Conservation (phyloP, 352 stramenopile species). For the Phytophthora capsici region DNA sequence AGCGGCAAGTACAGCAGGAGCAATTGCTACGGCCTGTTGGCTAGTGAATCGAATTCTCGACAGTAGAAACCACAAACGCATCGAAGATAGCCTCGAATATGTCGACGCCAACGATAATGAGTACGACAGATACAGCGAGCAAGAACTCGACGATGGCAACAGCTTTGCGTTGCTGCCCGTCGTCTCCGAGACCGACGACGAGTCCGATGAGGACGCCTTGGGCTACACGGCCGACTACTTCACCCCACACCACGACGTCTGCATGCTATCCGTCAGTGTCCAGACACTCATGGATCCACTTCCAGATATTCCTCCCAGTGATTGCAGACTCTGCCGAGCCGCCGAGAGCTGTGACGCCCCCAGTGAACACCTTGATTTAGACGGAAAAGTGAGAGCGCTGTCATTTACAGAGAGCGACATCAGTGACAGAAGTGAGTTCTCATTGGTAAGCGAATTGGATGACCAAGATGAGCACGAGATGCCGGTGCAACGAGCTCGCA, state of each 20-base stretch:
- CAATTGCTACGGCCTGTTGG: conserved; percentile 26
- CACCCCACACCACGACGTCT: conserved; percentile 34
- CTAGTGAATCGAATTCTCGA: conserved; percentile 32
- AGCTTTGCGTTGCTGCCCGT: conserved; percentile 27
- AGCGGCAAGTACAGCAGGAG: conserved; percentile 31
- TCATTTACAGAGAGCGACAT: conserved; percentile 34
- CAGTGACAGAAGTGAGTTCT: conserved; percentile 18
- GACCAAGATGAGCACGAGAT: conserved; percentile 5
- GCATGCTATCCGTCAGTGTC: conserved; percentile 32
- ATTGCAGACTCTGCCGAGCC: conserved; percentile 33
- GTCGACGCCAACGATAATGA: neutral
- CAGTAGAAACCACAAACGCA: conserved; percentile 2
- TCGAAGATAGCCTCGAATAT: neutral
- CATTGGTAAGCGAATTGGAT: neutral
- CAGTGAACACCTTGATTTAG: neutral
- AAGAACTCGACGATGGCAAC: conserved; percentile 3
- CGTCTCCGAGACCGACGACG: conserved; percentile 32
- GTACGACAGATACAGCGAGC: conserved; percentile 1
- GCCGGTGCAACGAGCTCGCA: conserved; percentile 6
- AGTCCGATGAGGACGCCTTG: conserved; percentile 17
- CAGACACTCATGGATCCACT: conserved; percentile 30
- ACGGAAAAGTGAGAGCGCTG: conserved; percentile 5
- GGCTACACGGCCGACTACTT: conserved; percentile 38
- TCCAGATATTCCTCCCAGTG: conserved; percentile 16
- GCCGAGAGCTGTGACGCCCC: conserved; percentile 2